Base-by-base conservation (phyloP, 2,329 filamentous ascomycete species). In the Stenocarpella maydis region DNA sequence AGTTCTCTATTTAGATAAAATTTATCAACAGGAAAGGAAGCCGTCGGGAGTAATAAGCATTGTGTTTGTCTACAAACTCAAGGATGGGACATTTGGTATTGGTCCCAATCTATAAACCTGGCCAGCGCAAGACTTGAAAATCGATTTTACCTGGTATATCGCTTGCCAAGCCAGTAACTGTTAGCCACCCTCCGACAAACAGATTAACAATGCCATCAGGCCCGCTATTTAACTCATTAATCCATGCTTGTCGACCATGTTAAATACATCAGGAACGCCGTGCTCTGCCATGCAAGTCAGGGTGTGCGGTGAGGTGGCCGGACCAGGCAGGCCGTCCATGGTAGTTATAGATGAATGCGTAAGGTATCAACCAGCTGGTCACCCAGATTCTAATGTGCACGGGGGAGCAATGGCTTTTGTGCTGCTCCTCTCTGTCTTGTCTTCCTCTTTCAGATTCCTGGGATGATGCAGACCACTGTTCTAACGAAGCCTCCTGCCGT, bases 181-280 rank as follows among this genome's bases (percentile, higher is more conserved):
- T 21, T 65, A 19, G 26, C 26, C 34, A 39, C 15, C 24, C 14
- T 28, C 31, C 24, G 10, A 43, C 14, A 17, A 45, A 49, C 8
- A 21, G 26, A 24, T n/a, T 17, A 17, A 24, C 19, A 5, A 31
- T 12, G 21, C 26, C 52, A 17, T 39, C 41, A 21, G 15, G 37
- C 45, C 31, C 31, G n/a, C 15, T 52, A 31, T 45, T 31, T 37
- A n/a, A 34, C 55, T 43, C 45, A 65, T 65, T 65, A 54, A 41
- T 10, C 65, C 67, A 49, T 71, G 41, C 37, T 69, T 26, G 55
- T 71, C 52, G 28, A 34, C 28, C n/a, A 54, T 55, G 28, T 67
- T 67, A 53, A 67, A 53, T 69, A 65, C 70, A 67, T 69, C 63
- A 50, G 15, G 67, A 71, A 69, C 67, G 63, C 70, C 67, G 17